Evolutionary conservation across 2,329 filamentous ascomycete genomes (phyloP), one percentile per base, ranked within the genome.

Genomic region (Ilyonectria destructans): DNA sequence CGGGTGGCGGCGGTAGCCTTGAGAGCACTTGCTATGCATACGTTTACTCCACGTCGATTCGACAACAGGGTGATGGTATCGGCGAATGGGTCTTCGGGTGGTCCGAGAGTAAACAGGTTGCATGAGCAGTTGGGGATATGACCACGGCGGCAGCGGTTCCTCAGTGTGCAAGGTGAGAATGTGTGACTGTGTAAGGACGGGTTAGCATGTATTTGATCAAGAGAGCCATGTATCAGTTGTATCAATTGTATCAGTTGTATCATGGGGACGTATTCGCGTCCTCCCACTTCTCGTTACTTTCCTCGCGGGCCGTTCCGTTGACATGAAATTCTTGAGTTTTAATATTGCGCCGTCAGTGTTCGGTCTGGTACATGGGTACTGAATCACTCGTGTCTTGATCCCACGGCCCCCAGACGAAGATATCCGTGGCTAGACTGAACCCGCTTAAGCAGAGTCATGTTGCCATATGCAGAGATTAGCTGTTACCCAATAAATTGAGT

Each of bases 401-500:
- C 13, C 15, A n/a, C 40, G 17, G 15, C 4, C 10, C 49, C 9
- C 17, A 33, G n/a, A 13, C 17, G 29, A 52, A 52, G 29, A 2
- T 52, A 35, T 52, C n/a, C 31, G 51, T 37, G 7, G 29, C 51
- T 19, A 35, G 29, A 35, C 10, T 7, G 4, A 54, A 35, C 19
- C n/a, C 55, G 19, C 40, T 51, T 6, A n/a, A 40, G 40, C 56
- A 60, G 62, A 61, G 51, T 57, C 51, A 66, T 61, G 15, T 61
- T 48, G 57, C 51, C 51, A 23, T 21, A 26, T 56, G 33, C 52
- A 58, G 56, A 59, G 62, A 59, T 65, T 40, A 26, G 40, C 43
- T 49, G 46, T 49, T 46, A 60, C 62, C 56, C 56, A 56, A 56
- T 60, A 59, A 49, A 43, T 19, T 15, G 23, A 9, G 23, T 65